These are phyloP conservation scores for Aspergillus viridinutans DNA, from an alignment of 2,329 filamentous ascomycete genomes.

Conservation along the genomic window DNA sequence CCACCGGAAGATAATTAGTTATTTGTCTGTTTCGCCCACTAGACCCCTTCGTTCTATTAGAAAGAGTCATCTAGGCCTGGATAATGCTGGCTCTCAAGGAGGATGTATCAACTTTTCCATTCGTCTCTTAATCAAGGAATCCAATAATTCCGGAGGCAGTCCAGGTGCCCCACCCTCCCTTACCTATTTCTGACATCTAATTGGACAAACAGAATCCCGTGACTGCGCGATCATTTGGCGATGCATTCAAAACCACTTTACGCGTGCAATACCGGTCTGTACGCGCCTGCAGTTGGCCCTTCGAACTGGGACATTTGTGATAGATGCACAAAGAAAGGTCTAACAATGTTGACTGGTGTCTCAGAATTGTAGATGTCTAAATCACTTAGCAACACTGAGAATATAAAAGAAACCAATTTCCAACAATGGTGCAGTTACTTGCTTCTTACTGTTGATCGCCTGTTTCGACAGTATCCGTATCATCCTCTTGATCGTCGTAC, in stretches of 20 bases:
- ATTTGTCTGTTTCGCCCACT: not conserved
- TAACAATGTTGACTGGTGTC: not conserved
- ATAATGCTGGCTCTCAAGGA: not conserved
- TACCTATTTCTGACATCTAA: slow-evolving; percentile 4
- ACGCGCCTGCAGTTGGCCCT: slow-evolving; percentile 25
- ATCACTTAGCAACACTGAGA: not conserved
- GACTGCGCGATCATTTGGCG: slow-evolving; percentile 37
- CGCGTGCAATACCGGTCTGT: slow-evolving; percentile 23
- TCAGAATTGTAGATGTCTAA: not conserved
- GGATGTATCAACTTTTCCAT: not conserved
- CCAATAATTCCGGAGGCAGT: not conserved
- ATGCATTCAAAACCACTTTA: slow-evolving; percentile 28
- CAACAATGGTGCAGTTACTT: not conserved
- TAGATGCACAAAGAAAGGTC: not conserved
- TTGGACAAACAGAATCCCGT: slow-evolving; percentile 26
- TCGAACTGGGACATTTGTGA: slow-evolving; percentile 12
- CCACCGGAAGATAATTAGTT: not conserved
- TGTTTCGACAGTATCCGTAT: not conserved
- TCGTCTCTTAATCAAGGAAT: not conserved
- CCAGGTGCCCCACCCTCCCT: not conserved
- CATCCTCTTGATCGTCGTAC: not conserved
- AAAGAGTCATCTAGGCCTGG: not conserved
- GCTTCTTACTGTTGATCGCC: not conserved
- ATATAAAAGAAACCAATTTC: not conserved
- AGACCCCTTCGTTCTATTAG: not conserved